These are phyloP conservation scores for Saccharomycopsis sp. DNA, from an alignment of 805 yeast genomes.

Conservation along the genomic window DNA sequence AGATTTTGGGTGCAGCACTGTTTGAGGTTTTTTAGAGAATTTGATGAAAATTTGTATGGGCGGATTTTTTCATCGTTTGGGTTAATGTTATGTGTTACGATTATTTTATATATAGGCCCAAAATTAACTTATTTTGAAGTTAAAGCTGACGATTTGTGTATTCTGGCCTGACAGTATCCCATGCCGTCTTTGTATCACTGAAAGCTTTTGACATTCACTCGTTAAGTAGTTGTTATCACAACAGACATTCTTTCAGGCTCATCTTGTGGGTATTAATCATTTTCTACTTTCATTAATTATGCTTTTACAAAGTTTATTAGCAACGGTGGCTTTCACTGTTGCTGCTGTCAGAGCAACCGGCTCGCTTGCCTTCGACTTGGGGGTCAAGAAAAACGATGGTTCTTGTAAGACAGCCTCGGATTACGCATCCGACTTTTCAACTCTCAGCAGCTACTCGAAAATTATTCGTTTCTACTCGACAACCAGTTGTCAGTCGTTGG, in stretches of 20 bases:
- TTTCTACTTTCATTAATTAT: not conserved
- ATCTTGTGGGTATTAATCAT: not conserved
- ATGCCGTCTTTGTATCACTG: not conserved
- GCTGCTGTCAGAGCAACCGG: slow-evolving; percentile 12
- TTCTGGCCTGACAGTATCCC: slow-evolving; percentile 40
- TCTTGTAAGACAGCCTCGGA: slow-evolving; percentile 70
- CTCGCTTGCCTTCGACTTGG: slow-evolving; percentile 72
- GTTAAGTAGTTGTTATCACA: not conserved
- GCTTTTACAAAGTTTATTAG: not conserved
- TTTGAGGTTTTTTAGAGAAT: not conserved
- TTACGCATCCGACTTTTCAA: slow-evolving; percentile 59
- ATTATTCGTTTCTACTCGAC: slow-evolving; percentile 84
- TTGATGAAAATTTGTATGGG: not conserved
- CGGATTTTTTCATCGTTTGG: not conserved
- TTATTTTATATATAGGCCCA: slow-evolving; percentile 42
- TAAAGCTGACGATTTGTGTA: slow-evolving; percentile 91
- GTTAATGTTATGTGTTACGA: not conserved
- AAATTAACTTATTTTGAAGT: slow-evolving; percentile 73
- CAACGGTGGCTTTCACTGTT: not conserved
- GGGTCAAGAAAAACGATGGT: slow-evolving; percentile 71
- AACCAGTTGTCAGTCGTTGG: slow-evolving; percentile 88
- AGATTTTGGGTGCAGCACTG: not conserved
- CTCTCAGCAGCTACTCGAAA: slow-evolving; percentile 51
- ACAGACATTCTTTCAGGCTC: not conserved
- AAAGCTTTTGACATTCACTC: not conserved